Conservation (phyloP, 2,329 filamentous ascomycete species). For the Colletotrichum ledebouriae region DNA sequence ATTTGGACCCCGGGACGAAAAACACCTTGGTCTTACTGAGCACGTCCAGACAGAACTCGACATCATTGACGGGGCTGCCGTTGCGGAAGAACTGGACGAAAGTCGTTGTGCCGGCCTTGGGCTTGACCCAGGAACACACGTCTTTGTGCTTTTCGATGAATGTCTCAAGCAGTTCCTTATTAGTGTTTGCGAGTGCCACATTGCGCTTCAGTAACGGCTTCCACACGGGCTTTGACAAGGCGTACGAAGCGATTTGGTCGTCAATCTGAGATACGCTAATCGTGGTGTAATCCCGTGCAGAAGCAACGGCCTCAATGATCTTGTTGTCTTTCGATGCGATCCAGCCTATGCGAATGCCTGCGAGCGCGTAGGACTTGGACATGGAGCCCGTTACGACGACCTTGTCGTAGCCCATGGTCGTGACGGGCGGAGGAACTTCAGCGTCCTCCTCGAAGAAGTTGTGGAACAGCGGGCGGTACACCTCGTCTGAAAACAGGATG, state of each 20-base stretch:
- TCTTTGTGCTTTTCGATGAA: conserved; percentile 76
- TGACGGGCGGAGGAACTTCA: conserved; percentile 73
- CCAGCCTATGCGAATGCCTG: conserved; percentile 88
- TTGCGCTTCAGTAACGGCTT: conserved; percentile 66
- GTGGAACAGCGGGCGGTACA: conserved; percentile 88
- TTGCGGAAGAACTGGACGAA: conserved; percentile 78
- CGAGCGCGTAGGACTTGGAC: conserved; percentile 87
- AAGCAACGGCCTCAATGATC: conserved; percentile 74
- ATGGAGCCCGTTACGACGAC: conserved; percentile 83
- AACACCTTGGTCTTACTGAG: conserved; percentile 78
- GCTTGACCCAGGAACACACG: conserved; percentile 78
- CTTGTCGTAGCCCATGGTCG: conserved; percentile 79
- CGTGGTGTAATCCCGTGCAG: conserved; percentile 84
- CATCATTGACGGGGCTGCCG: conserved; percentile 76
- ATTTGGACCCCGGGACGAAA: conserved; percentile 79
- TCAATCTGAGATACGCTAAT: conserved; percentile 89
- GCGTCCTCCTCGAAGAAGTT: conserved; percentile 62
- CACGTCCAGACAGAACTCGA: conserved; percentile 77
- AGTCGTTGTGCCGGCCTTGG: conserved; percentile 83
- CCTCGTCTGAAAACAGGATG: conserved; percentile 81
- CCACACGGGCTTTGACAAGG: conserved; percentile 67
- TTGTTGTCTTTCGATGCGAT: conserved; percentile 73
- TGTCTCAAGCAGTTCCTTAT: conserved; percentile 73
- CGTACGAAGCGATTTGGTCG: conserved; percentile 82
- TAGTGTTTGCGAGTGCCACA: conserved; percentile 75